Evolutionary conservation across 169 alveolate species (phyloP).

Genomic region (Plasmodium adleri): DNA sequence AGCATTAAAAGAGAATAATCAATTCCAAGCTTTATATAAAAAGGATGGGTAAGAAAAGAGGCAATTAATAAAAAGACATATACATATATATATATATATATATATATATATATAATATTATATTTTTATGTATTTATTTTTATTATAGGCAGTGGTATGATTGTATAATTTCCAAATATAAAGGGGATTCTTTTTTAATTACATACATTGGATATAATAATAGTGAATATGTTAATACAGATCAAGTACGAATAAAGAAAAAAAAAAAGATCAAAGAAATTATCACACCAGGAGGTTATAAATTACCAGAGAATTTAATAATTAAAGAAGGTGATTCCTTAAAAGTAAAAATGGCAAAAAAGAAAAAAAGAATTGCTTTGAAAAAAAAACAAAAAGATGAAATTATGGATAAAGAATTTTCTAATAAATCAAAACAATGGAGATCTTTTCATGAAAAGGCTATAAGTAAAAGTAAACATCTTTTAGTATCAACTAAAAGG

Average conservation of each 20-base stretch:
- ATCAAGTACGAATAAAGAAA: conserved; percentile 78
- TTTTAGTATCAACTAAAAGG: conserved; percentile 48
- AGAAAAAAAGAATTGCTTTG: conserved; percentile 81
- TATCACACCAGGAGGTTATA: conserved; percentile 86
- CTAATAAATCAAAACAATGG: conserved; percentile 83
- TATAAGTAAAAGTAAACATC: conserved; percentile 59
- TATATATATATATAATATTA: conserved; percentile 1
- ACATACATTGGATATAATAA: conserved; percentile 85
- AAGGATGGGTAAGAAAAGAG: conserved; percentile 46
- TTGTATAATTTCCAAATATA: conserved; percentile 78
- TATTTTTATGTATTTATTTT: background rate
- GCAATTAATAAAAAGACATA: background rate
- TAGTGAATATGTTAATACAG: conserved; percentile 82
- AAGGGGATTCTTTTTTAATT: conserved; percentile 80
- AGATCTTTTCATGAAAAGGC: conserved; percentile 85
- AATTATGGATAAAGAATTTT: conserved; percentile 78
- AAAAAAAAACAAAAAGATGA: conserved; percentile 86
- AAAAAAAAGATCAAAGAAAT: conserved; percentile 79
- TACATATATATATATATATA: background rate
- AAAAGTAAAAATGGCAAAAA: conserved; percentile 84
- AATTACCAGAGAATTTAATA: conserved; percentile 84
- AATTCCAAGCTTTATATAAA: conserved; percentile 62
- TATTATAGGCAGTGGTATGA: conserved; percentile 84
- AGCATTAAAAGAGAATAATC: conserved; percentile 29
- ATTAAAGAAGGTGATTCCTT: conserved; percentile 80